Evolutionary conservation across 1,284 basidiomycete species (phyloP).

Genomic region (Cutaneotrichosporon sp.): DNA sequence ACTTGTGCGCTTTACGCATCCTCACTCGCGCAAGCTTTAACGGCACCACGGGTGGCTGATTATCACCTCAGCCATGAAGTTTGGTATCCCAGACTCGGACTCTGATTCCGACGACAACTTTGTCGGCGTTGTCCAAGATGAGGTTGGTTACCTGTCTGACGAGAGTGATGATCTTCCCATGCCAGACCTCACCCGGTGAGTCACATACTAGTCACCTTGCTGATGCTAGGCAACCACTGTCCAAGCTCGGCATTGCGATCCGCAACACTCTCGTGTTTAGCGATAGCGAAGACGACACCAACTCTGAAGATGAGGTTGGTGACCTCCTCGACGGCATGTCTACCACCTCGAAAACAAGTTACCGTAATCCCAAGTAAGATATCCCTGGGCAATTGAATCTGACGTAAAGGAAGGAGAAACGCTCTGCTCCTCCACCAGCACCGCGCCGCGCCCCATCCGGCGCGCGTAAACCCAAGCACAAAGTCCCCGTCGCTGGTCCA

Average conservation of each 20-base stretch:
- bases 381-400: not conserved
- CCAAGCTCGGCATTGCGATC: conserved; percentile 29
- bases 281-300: conserved; percentile 26
- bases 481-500: not conserved
- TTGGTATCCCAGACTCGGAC: conserved; percentile 34
- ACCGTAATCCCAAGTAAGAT: conserved; percentile 19
- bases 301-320: conserved; percentile 41
- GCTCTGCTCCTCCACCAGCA: conserved; percentile 6
- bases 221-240: conserved; percentile 11
- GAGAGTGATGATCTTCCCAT: conserved; percentile 17
- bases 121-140: conserved; percentile 23
- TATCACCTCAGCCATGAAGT: conserved; percentile 28
- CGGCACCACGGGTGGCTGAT: not conserved
- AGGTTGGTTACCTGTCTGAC: conserved; percentile 19
- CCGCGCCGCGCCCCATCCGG: not conserved
- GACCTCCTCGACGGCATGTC: conserved; percentile 16
- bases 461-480: not conserved
- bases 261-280: conserved; percentile 29
- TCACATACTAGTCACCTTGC: not conserved
- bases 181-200: conserved; percentile 14
- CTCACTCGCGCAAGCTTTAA: not conserved
- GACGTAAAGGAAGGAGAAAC: conserved; percentile 9
- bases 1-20: not conserved
- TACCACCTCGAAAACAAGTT: conserved; percentile 13
- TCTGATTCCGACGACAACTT: conserved; percentile 28